Base-by-base conservation (phyloP, 306 rosid genomes). In the Fagus sylvatica region DNA sequence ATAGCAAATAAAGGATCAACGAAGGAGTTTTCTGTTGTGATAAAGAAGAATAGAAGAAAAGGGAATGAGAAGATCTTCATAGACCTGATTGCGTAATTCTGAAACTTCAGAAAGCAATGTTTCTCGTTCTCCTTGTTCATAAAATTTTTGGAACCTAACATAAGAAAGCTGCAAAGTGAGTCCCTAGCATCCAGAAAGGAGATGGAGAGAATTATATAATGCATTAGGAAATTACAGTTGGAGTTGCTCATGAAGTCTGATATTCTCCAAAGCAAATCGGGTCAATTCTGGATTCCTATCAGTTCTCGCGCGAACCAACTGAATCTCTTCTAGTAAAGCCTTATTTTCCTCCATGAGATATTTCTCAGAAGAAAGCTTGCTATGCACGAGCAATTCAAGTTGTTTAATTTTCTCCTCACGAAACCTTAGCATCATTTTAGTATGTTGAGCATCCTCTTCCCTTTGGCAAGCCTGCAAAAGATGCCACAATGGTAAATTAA, bases 121-220 rank as follows among this genome's bases (percentile, higher is more conserved):
- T 87, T 95, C 97, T 71, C 89, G 88, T 82, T 92, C 98, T 75
- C 98, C 98, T 40, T 84, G 86, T 79, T 88, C 91, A 65, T 89
- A 82, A 76, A 91, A 92, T 40, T 74, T 89, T 85, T 86, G 87
- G 78, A 74, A 85, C 85, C 98, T 95, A 89, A 69, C 76, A 77
- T 49, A 33, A 66, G 78, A 71, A 88, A 57, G 69, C 78, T 73
- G 68, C 77, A 87, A 79, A 74, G 74, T 87, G 80, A 76, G 82
- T 76, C 77, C 70, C 34, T 51, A 74, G 78, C 69, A 65, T 64
- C 79, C 69, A 76, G 6, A 71, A 85, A 57, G 39, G 53, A 40
- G 68, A 72, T 41, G 76, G 69, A 56, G 79, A 74, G 57, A 41
- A 81, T 53, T 39, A 78, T 59, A 22, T 57, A 42, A 57, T 80